Evolutionary conservation across 495 filamentous ascomycete species (phyloP), one percentile per base, ranked within the genome.

Genomic region (Neurospora sp.): DNA sequence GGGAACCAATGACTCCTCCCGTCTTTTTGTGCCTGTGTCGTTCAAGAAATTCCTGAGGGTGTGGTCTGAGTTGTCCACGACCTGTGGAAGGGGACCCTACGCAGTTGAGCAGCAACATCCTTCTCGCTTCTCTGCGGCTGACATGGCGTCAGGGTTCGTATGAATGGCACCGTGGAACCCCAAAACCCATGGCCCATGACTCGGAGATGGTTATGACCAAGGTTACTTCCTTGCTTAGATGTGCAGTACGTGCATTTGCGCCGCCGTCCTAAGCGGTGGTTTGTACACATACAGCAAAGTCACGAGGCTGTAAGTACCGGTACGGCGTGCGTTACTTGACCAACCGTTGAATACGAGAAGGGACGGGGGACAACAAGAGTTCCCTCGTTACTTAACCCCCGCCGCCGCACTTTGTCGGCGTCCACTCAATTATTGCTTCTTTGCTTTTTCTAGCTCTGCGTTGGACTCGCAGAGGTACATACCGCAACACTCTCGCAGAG

Each of bases 71-170:
- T 61, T 61, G 53, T 61, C 53, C 53, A 14, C 48, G 4, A 20
- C 22, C 22, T 27, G 22, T 27, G 22, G 22, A 27, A 27, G 22
- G 22, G 22, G 22, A 27, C 27, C 48, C 20, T 14, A 7, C 53
- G 27, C 53, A 35, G 12, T 61, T 61, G 27, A 61, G 37, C 12
- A 27, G 20, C 69, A 71, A 71, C 18, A 31, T 42, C 70, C n/a
- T 59, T 71, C 38, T 61, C 20, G 70, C 31, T 61, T 40, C 27
- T 61, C 41, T 72, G 70, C 70, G 70, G 70, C 70, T 72, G 70
- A 68, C 35, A 72, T 68, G 70, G 70, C 70, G 22, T 72, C 6
- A 61, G 53, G 22, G 53, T 31, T 31, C 53, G 22, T 61, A 31
- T 18, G 53, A 61, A 31, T 61, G 53, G 53, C 53, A 35, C 27